A percentile compares a stretch with the other conserved stretches of the same genome.
Evolutionary conservation across 2,329 filamentous ascomycete genomes (phyloP).

Genomic region (Fragosphaeria purpurea): DNA sequence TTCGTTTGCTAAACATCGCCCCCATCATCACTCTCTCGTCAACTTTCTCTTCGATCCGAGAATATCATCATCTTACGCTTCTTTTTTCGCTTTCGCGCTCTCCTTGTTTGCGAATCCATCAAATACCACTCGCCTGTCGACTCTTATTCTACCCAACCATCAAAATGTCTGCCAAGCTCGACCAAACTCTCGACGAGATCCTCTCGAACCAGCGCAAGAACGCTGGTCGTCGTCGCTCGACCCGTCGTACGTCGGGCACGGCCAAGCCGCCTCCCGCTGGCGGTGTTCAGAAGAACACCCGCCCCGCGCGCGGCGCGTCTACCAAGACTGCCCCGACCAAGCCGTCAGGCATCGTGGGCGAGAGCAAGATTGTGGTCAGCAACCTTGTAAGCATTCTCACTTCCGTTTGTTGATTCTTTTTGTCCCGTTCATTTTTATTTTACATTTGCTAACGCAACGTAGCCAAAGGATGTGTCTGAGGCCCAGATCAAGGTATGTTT

Average conservation of each 20-base stretch:
- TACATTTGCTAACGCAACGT: slow-evolving; percentile 34
- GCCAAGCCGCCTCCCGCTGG: slow-evolving; percentile 63
- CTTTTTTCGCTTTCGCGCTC: neutral
- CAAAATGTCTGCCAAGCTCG: slow-evolving; percentile 88
- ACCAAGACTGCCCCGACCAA: slow-evolving; percentile 56
- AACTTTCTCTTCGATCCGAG: neutral
- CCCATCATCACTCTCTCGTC: neutral
- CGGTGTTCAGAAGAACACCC: slow-evolving; percentile 73
- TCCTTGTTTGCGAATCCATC: neutral
- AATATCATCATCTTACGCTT: neutral
- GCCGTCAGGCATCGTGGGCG: slow-evolving; percentile 50
- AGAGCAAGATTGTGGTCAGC: slow-evolving; percentile 97
- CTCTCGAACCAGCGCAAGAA: slow-evolving; percentile 63
- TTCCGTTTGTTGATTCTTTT: neutral
- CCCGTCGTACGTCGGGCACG: slow-evolving; percentile 43
- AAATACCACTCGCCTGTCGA: no score
- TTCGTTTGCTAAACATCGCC: no score
- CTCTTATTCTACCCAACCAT: neutral
- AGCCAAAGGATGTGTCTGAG: slow-evolving; percentile 96
- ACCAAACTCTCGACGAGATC: slow-evolving; percentile 96
- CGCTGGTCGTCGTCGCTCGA: slow-evolving; percentile 42
- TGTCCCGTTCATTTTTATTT: neutral
- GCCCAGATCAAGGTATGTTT: slow-evolving; percentile 99
- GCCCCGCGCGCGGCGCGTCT: slow-evolving; percentile 45
- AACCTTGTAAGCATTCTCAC: slow-evolving; percentile 65